Conservation (phyloP, 2,329 filamentous ascomycete genomes). For the Pseudogymnoascus verrucosus region DNA sequence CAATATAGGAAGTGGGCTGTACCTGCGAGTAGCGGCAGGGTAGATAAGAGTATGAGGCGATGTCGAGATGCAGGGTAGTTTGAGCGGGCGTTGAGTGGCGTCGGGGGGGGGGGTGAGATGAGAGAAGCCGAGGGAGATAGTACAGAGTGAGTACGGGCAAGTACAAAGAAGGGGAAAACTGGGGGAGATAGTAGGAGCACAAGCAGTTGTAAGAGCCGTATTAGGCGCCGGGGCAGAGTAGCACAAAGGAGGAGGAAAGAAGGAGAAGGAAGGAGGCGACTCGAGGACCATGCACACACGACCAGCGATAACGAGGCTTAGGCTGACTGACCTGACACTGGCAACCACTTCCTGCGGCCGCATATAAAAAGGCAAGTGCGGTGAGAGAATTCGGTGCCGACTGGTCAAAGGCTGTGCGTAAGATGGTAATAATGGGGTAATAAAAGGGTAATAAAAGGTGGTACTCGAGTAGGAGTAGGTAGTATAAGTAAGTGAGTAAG, state of each 20-base stretch:
- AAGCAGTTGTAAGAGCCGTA: not conserved
- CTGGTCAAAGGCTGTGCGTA: not conserved
- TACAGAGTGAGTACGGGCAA: not conserved
- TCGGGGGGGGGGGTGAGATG: not conserved
- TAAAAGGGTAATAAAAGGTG: not conserved
- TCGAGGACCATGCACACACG: not conserved
- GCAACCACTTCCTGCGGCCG: not conserved
- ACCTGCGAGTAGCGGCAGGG: conserved; percentile 1
- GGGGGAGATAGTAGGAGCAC: not conserved
- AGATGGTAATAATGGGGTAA: not conserved
- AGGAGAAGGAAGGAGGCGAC: not conserved
- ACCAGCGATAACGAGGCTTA: not conserved
- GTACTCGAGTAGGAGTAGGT: not conserved
- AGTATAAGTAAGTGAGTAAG: not conserved
- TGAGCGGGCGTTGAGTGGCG: not conserved
- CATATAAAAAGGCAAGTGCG: not conserved
- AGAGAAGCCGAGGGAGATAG: not conserved
- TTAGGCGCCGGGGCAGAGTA: not conserved
- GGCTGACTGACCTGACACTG: conserved; percentile 1
- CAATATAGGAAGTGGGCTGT: not conserved
- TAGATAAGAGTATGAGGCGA: not conserved
- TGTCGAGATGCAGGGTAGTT: not conserved
- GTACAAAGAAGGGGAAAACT: not conserved
- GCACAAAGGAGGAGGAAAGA: not conserved
- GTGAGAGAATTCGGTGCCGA: not conserved